Conservation (phyloP, 2,329 filamentous ascomycete species). For the Juglanconis juglandina region DNA sequence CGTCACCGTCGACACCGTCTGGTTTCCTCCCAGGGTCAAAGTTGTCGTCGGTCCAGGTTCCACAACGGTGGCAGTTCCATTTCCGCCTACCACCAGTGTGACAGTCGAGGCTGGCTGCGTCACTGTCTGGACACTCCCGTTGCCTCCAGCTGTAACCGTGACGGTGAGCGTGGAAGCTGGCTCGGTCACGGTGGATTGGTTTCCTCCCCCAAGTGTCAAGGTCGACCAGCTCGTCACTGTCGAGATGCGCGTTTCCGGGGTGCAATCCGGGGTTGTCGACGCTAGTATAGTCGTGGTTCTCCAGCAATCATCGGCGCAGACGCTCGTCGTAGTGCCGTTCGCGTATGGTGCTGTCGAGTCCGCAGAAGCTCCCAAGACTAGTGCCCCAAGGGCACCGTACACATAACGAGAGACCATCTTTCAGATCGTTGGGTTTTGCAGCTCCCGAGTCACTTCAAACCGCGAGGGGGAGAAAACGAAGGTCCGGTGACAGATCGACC, state of each 20-base stretch:
- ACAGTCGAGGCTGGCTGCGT: no score
- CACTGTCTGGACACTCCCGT: not conserved
- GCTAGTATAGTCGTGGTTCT: conserved; percentile 6
- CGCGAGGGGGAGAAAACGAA: conserved; percentile 7
- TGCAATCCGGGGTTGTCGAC: not conserved
- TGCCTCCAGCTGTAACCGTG: not conserved
- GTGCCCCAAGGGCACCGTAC: conserved; percentile 6
- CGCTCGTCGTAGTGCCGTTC: conserved; percentile 7
- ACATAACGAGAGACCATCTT: conserved; percentile 16
- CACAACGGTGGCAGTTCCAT: not conserved
- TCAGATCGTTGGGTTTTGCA: not conserved
- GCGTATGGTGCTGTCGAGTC: not conserved
- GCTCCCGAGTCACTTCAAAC: conserved; percentile 3
- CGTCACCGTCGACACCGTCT: no score
- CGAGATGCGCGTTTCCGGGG: not conserved
- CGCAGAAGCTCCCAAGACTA: conserved; percentile 10
- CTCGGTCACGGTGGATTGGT: not conserved
- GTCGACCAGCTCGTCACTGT: not conserved
- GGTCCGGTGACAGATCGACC: conserved; percentile 3
- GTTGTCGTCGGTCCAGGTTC: no score
- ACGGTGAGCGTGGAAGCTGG: not conserved
- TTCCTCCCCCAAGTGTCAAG: not conserved
- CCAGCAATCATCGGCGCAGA: conserved; percentile 14
- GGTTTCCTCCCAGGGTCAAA: no score
- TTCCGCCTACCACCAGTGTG: not conserved